Percentiles rank a stretch among this genome's conserved stretches.
Conservation (phyloP, 768 basidiomycete species). For the Mycena floridula region DNA sequence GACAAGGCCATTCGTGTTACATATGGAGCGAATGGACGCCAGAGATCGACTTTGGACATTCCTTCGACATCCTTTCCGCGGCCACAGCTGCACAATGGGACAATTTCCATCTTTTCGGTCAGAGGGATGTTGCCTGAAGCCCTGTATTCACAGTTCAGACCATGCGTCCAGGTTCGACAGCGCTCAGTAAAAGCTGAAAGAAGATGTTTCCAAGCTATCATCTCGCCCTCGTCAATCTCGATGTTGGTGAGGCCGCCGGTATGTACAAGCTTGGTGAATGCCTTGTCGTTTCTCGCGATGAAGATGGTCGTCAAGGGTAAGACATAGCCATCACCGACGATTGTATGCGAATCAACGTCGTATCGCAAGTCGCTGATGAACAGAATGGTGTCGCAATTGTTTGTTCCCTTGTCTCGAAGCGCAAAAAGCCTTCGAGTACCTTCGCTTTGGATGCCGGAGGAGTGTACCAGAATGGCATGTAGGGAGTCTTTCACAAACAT, state of each 20-base stretch:
- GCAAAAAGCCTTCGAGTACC: constrained; percentile 14
- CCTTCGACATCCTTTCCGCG: constrained; percentile 27
- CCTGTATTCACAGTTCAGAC: constrained; percentile 29
- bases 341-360: constrained; percentile 34
- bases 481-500: constrained; percentile 25
- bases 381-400: constrained; percentile 26
- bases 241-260: constrained; percentile 2
- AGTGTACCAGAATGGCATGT: constrained; percentile 14
- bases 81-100: constrained; percentile 35
- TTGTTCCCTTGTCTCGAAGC: constrained; percentile 11
- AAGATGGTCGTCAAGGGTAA: constrained; percentile 20
- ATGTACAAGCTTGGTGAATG: constrained; percentile 6
- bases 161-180: constrained; percentile 35
- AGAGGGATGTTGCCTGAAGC: constrained; percentile 22
- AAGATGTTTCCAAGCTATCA: constrained; percentile 32
- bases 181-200: constrained; percentile 33
- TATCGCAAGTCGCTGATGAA: constrained; percentile 30
- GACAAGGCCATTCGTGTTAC: constrained; percentile 33
- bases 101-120: constrained; percentile 19
- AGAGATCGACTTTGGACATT: constrained; percentile 17
- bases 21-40: constrained; percentile 24
- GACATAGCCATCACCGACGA: constrained; percentile 35
- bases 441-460: constrained; percentile 14
- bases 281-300: constrained; percentile 3
- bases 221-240: constrained; percentile 14